Evolutionary conservation across 768 basidiomycete genomes (phyloP), one percentile per base, ranked within the genome.

Genomic region (Coprinopsis marcescibilis): DNA sequence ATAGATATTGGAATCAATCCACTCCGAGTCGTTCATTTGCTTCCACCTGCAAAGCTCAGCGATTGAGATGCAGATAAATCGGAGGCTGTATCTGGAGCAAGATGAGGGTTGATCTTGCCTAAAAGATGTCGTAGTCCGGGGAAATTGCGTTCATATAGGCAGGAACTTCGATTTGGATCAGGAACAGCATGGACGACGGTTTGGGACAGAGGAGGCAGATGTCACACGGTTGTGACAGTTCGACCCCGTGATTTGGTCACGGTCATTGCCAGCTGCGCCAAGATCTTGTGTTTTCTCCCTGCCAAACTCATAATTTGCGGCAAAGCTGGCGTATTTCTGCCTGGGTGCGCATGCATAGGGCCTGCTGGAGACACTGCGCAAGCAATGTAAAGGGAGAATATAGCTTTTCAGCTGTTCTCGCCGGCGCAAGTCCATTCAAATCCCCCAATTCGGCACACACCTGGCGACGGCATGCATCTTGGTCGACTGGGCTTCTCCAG

Each of bases 281-380:
- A 49, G 48, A 25, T 43, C 44, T 42, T 25, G 43, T 35, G 30
- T 47, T 48, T 47, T 43, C 49, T 35, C 43, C 51, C 25, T 48
- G 52, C 40, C 48, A 43, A 48, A 52, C 30, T 43, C 49, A 40
- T 51, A 45, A 43, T 37, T 49, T 25, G 23, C 8, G n/a, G 48
- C 41, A 19, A 44, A 48, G 38, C 43, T 46, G 44, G 45, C 39
- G 45, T 45, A 35, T 40, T 43, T 54, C 53, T 51, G 57, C 58
- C 52, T 59, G 49, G 57, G 53, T 57, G 69, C 68, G 69, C 61
- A 73, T 73, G 72, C 65, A 71, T 71, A 71, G 63, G 55, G 61
- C 61, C 46, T 58, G 57, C 54, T 60, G 59, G 56, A 56, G 49
- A 47, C 47, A 53, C 52, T 55, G 46, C 57, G 56, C 61, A 58